phyloP scores from a whole-genome alignment of 768 basidiomycete genomes.

The Hysterangium stoloniferum region DNA sequence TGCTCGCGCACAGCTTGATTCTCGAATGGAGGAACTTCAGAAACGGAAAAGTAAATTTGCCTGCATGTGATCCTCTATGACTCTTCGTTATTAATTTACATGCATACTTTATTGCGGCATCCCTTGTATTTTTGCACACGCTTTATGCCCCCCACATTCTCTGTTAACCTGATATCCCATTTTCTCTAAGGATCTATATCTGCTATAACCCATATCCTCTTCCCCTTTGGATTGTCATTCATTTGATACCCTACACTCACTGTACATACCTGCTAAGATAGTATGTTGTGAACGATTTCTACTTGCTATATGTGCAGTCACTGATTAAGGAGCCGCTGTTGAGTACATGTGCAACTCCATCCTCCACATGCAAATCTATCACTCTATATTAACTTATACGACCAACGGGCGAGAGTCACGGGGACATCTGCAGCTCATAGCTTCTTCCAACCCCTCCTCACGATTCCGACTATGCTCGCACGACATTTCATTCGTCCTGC shows the following conservation, averaged over 20 bases:
- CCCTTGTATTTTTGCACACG: conserved; percentile 4
- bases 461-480: no score
- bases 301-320: no score
- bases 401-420: no score
- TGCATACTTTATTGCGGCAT: conserved; percentile 10
- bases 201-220: background rate
- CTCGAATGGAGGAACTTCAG: conserved; percentile 77
- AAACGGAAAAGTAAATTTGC: conserved; percentile 89
- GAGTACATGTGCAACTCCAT: no score
- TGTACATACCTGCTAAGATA: conserved; percentile 9
- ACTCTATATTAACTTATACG: no score
- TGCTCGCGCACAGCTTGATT: conserved; percentile 77
- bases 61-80: conserved; percentile 51
- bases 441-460: no score
- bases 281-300: conserved; percentile 9
- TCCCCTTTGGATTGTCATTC: conserved; percentile 4
- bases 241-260: conserved; percentile 3
- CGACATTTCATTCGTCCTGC: no score
- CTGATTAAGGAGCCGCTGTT: no score
- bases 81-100: conserved; percentile 14
- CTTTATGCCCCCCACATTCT: conserved; percentile 1
- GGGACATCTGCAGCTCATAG: no score
- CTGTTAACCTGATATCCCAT: background rate
- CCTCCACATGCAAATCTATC: no score
- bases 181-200: conserved; percentile 1